These are phyloP conservation scores for Zygosaccharomyces kombuchaensis DNA, from an alignment of 805 yeast genomes.

Conservation along the genomic window DNA sequence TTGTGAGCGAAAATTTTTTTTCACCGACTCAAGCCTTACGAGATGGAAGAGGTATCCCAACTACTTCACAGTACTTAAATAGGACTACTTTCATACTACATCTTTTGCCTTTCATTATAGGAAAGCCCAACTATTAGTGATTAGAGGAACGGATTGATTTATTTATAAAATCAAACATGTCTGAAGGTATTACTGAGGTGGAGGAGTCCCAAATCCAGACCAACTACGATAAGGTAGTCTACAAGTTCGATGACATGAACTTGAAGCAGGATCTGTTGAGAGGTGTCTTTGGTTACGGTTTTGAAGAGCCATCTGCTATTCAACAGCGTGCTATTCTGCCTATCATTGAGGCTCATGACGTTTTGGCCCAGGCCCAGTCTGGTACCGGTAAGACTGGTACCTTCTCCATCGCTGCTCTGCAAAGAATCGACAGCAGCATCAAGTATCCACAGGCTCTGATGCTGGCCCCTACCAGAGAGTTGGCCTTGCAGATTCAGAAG, in stretches of 20 bases:
- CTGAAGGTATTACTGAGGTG: slow-evolving; percentile 71
- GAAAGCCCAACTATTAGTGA: neutral
- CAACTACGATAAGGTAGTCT: slow-evolving; percentile 89
- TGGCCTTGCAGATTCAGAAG: slow-evolving; percentile 92
- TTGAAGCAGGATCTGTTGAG: slow-evolving; percentile 57
- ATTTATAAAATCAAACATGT: slow-evolving; percentile 18
- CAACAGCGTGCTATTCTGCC: slow-evolving; percentile 97
- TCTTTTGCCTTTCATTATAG: neutral
- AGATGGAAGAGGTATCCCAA: neutral
- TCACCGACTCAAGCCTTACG: slow-evolving; percentile 3
- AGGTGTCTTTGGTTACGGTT: slow-evolving; percentile 84
- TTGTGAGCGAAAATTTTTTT: slow-evolving; percentile 19
- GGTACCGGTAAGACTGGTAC: slow-evolving; percentile 99
- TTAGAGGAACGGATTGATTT: slow-evolving; percentile 5
- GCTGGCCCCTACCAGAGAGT: slow-evolving; percentile 95
- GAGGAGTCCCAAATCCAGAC: slow-evolving; percentile 83
- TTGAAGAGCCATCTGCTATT: slow-evolving; percentile 94
- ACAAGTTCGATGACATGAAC: slow-evolving; percentile 74
- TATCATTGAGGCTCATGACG: slow-evolving; percentile 90
- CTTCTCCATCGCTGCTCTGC: slow-evolving; percentile 78
- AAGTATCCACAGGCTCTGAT: slow-evolving; percentile 88
- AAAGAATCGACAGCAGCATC: slow-evolving; percentile 66
- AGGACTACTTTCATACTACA: neutral
- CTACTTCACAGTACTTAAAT: neutral
- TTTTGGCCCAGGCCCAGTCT: slow-evolving; percentile 97